Conservation (phyloP, 2,329 filamentous ascomycete species). For the Venturia aucupariae region DNA sequence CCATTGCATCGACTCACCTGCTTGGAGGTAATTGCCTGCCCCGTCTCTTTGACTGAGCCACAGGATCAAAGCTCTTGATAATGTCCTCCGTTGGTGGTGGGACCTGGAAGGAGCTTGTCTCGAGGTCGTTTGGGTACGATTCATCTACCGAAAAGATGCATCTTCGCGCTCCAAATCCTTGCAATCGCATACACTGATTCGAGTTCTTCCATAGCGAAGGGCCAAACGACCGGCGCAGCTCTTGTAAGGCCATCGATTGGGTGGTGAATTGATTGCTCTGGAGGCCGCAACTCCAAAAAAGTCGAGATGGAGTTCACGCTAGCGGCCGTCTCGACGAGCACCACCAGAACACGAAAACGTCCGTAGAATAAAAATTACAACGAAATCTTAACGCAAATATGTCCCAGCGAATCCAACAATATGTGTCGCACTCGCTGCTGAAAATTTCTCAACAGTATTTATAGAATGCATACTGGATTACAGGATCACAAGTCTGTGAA, state of each 20-base stretch:
- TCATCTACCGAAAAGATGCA: slow-evolving; percentile 5
- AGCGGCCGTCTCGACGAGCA: background rate
- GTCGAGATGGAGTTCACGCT: background rate
- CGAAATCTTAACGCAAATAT: no score
- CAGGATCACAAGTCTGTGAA: no score
- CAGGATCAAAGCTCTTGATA: slow-evolving; percentile 40
- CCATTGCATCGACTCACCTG: slow-evolving; percentile 34
- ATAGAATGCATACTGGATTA: no score
- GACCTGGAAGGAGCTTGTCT: slow-evolving; percentile 37
- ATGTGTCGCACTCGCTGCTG: no score
- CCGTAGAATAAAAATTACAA: background rate
- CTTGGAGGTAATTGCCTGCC: slow-evolving; percentile 39
- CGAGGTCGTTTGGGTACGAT: slow-evolving; percentile 33
- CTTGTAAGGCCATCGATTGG: slow-evolving; percentile 8
- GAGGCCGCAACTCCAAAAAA: background rate
- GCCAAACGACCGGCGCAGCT: background rate
- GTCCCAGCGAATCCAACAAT: no score
- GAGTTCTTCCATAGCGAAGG: slow-evolving; percentile 1
- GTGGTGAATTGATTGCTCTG: background rate
- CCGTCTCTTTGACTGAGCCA: slow-evolving; percentile 36
- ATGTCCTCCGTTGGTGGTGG: slow-evolving; percentile 31
- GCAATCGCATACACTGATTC: background rate
- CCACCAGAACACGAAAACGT: no score
- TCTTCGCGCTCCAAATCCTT: background rate
- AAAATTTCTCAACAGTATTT: no score